These are phyloP conservation scores for Spinacia oleracea DNA, from an alignment of 179 eudicot genomes.

Conservation along the genomic window DNA sequence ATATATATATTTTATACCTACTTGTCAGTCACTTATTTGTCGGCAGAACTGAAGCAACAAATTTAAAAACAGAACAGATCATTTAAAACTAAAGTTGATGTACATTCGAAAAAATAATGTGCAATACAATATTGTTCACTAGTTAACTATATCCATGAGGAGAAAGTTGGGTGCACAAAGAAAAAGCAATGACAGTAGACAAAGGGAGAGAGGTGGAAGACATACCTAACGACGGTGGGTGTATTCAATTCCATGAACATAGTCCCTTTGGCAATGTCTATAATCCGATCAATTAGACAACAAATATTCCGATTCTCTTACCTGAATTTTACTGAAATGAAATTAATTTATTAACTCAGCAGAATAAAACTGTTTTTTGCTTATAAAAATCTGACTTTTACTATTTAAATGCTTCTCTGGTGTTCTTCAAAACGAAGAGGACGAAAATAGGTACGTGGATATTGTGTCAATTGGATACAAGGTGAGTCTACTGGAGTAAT, in stretches of 20 bases:
- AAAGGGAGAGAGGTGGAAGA: neutral
- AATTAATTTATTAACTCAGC: no score
- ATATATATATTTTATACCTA: neutral
- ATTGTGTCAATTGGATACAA: no score
- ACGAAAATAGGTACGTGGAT: no score
- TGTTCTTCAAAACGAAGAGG: no score
- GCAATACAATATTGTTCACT: neutral
- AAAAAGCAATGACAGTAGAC: neutral
- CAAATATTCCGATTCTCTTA: neutral
- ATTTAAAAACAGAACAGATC: constrained; percentile 12
- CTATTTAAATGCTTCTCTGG: no score
- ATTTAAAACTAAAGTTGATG: neutral
- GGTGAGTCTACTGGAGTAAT: no score
- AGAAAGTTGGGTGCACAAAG: constrained; percentile 3
- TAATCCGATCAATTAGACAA: neutral
- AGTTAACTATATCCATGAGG: neutral
- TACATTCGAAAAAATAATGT: neutral
- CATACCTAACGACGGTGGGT: neutral
- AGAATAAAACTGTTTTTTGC: no score
- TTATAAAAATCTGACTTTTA: no score
- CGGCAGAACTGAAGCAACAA: constrained; percentile 13
- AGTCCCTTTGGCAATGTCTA: neutral
- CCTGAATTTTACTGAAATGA: neutral
- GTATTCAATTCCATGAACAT: neutral
- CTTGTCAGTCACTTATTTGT: neutral